Evolutionary conservation across 2,329 filamentous ascomycete genomes (phyloP), one percentile per base, ranked within the genome.

Genomic region (Truncatella angustata): DNA sequence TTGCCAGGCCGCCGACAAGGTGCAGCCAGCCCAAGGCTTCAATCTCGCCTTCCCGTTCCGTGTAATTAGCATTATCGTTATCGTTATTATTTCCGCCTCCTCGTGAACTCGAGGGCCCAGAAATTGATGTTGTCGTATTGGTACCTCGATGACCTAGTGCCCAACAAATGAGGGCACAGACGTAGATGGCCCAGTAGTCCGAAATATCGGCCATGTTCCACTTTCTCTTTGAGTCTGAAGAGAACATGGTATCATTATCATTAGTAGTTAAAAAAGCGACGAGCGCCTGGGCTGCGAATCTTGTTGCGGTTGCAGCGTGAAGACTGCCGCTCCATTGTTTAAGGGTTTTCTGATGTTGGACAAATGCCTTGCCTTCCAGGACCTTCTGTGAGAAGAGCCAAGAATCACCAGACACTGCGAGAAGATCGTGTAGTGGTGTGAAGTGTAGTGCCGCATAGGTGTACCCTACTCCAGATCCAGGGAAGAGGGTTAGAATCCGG

Each of bases 161-260:
- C 82, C 82, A 85, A 67, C 78, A 82, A 56, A 85, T 78, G 46
- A 85, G 70, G 6, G 78, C 70, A 55, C 79, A 82, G 6, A 79
- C 75, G 59, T 84, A 84, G 45, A 83, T 82, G 50, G 96, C 81
- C 92, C 93, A 99, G 51, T 97, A 80, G 11, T 88, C 90, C 80
- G 91, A 93, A 44, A 88, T 78, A 2, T 65, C 59, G 10, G 86
- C 85, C 85, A 88, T 90, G 51, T 58, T 58, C 60, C 58, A 61
- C 26, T 14, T n/a, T 18, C 18, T 20, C 3, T 10, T 24, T 12
- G 37, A n/a, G 6, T 7, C 12, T 7, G 14, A 10, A 18, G 35
- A 16, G 10, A 9, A 23, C 26, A 14, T 37, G 11, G 35, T 39
- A 37, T 55, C 47, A 55, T 60, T 57, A 51, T 54, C 42, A 55